Base-by-base conservation (phyloP, 192 early-diverging fungal genomes). In the Kappamyces sp. region DNA sequence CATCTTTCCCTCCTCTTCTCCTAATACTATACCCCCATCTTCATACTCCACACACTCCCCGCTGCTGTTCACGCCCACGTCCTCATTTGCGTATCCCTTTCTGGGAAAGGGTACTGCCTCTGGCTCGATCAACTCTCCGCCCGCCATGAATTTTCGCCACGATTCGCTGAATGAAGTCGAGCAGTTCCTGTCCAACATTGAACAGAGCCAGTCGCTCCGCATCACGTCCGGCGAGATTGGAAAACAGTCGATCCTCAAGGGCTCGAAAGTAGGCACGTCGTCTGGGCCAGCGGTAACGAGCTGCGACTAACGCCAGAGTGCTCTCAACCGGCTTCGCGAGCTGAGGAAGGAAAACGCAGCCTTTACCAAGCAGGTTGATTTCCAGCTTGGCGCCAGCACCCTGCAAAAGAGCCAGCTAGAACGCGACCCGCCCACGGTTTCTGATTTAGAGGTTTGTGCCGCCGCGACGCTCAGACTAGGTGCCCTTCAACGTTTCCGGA, bases 311-410 rank as follows among this genome's bases (percentile, higher is more conserved):
- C 13, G 46, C 41, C 44, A 46, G n/a, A 46, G 9, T 40, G 38
- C 54, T 38, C 32, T 55, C 3, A 40, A 34, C 46, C 23, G 35
- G 46, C 46, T 55, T 12, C 41, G 38, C 23, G 9, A 33, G 3
- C 37, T 55, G 5, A 15, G 46, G 46, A 55, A 35, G 6, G 38
- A 40, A 40, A 55, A 55, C 32, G 4, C 3, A 2, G 54, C 54
- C 23, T 55, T 55, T 55, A 55, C 54, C 41, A 55, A 55, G 46
- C 23, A 55, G 46, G 38, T 55, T 55, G 54, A 55, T 40, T 55
- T 55, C 9, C 44, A 46, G n/a, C 44, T 10, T 9, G n/a, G 9
- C n/a, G n/a, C 44, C 9, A 46, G 44, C 44, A 9, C 44, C 9
- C 9, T 46, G 44, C 9, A 46, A 46, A n/a, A 46, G 44, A 46